Base-by-base conservation (phyloP, 176 grass and related monocot species). In the Bolboschoenus planiculmis region DNA sequence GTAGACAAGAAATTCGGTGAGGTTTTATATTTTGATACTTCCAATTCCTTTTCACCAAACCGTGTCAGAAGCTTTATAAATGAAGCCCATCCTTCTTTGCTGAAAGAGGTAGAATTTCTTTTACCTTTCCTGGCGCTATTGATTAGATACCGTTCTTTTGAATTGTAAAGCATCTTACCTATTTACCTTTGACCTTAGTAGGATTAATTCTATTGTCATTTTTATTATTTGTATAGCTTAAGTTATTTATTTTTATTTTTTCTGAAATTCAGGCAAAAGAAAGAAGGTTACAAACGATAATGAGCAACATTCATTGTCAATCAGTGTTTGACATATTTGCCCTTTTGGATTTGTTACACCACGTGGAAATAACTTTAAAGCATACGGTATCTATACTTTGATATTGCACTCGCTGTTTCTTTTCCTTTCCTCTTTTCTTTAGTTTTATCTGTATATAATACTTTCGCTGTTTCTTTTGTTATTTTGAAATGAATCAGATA, bases 311-410 rank as follows among this genome's bases (percentile, higher is more conserved):
- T 85, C 42, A 90, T 30, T 95, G 87, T 84, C 75, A 86, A 10
- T 82, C 89, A 15, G 72, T 99, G 40, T 99, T 88, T 93, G 96
- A 99, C 85, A 90, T 99, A 65, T 95, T 99, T 88, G n/a, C 70
- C 79, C 85, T 99, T 88, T 83, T 91, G 84, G 91, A 93, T 86
- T 58, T 89, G 43, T 62, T 95, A 36, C 79, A 86, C 82, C 92
- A 90, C 67, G 84, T 95, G 40, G 96, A 99, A 86, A 58, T 81
- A 73, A 88, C 75, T 43, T 79, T 95, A 36, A 93, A 87, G 60
- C 62, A 84, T 43, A 91, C 73, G 91, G 92, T 89, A 64, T 79
- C 81, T 83, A 55, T 67, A 14, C 64, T 81, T 23, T 16, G 5
- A 36, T 48, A 55, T 63, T 40, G 13, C 39, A 39, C 2, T 11